phyloP scores from a whole-genome alignment of 2,329 filamentous ascomycete species.

The Geoglossum cookeanum region DNA sequence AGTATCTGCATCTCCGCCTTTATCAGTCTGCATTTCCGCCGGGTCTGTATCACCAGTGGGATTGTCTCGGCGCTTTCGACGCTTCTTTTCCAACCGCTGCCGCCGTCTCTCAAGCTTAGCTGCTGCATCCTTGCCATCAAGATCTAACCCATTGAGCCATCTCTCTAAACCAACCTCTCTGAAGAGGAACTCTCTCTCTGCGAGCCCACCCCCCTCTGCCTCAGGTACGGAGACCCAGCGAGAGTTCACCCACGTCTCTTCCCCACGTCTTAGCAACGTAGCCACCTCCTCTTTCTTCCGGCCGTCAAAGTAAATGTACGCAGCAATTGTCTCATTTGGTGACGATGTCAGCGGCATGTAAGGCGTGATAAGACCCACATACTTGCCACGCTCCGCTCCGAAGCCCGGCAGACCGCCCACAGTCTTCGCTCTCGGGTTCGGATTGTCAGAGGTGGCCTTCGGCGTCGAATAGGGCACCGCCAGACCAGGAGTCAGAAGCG shows the following conservation, averaged over 20 bases:
- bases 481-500: slow-evolving; percentile 71
- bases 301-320: slow-evolving; percentile 98
- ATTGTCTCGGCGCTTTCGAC: slow-evolving; percentile 36
- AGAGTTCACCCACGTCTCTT: slow-evolving; percentile 98
- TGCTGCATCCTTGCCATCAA: slow-evolving; percentile 81
- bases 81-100: slow-evolving; percentile 61
- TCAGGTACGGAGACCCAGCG: slow-evolving; percentile 91
- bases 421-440: slow-evolving; percentile 61
- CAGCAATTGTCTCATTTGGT: slow-evolving; percentile 90
- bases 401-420: slow-evolving; percentile 51
- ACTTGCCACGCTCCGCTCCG: slow-evolving; percentile 31
- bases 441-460: slow-evolving; percentile 56
- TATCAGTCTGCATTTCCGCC: not conserved
- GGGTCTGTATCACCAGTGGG: not conserved
- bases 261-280: slow-evolving; percentile 73
- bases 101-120: slow-evolving; percentile 51
- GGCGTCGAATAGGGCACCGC: slow-evolving; percentile 86
- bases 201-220: slow-evolving; percentile 78
- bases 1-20: slow-evolving; percentile 17
- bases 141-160: slow-evolving; percentile 88
- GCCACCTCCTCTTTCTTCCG: slow-evolving; percentile 91
- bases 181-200: slow-evolving; percentile 92
- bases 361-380: slow-evolving; percentile 44
- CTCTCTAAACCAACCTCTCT: slow-evolving; percentile 88
- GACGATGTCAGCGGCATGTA: slow-evolving; percentile 88